phyloP scores from a whole-genome alignment of 805 yeast genomes.

The Tetrapisispora nanseiensis region DNA sequence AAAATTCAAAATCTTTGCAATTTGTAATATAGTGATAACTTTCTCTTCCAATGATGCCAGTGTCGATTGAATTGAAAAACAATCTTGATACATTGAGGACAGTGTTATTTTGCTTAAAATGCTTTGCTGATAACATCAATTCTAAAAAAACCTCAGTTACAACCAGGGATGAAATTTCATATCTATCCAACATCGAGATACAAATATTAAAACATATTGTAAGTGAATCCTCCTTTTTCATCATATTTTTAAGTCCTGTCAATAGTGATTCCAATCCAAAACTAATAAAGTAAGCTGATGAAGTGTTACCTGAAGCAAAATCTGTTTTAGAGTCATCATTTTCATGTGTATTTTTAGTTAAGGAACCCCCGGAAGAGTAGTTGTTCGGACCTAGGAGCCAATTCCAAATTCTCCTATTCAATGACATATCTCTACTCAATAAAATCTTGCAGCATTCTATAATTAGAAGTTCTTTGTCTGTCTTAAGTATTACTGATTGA shows the following conservation, averaged over 20 bases:
- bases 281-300: constrained; percentile 39
- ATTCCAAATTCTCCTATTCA: constrained; percentile 86
- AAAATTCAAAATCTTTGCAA: constrained; percentile 35
- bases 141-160: constrained; percentile 65
- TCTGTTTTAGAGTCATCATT: background rate
- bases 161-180: constrained; percentile 81
- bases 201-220: constrained; percentile 52
- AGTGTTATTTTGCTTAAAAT: constrained; percentile 25
- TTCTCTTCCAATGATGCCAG: constrained; percentile 66
- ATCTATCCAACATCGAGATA: constrained; percentile 73
- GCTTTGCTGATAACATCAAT: constrained; percentile 41
- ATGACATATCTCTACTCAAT: constrained; percentile 80
- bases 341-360: background rate
- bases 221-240: constrained; percentile 30
- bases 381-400: constrained; percentile 75
- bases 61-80: constrained; percentile 81
- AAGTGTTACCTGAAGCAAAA: background rate
- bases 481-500: constrained; percentile 35
- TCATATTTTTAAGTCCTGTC: constrained; percentile 42
- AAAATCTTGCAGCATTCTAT: constrained; percentile 60
- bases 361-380: constrained; percentile 2
- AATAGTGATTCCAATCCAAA: constrained; percentile 45
- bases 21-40: constrained; percentile 30
- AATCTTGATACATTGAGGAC: constrained; percentile 50
- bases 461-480: constrained; percentile 50